phyloP scores from a whole-genome alignment of 2,329 filamentous ascomycete genomes.

The Neofusicoccum parvum region DNA sequence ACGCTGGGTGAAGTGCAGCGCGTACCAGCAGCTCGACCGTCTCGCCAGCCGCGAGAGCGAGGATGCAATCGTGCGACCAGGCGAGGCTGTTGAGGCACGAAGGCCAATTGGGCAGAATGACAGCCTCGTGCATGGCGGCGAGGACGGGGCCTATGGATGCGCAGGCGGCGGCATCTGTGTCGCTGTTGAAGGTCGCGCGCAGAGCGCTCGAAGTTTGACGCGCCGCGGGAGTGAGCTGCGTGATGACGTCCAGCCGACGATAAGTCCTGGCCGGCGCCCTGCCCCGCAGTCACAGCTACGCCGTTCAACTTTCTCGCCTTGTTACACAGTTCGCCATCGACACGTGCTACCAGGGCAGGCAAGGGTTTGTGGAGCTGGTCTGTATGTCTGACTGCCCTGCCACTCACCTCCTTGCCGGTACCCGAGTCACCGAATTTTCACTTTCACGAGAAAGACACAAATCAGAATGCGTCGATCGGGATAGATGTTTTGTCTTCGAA shows the following conservation, averaged over 20 bases:
- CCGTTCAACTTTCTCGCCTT: no score
- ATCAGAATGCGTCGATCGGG: no score
- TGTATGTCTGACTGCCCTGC: no score
- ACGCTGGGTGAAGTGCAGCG: neutral
- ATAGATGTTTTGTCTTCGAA: no score
- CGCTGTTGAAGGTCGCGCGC: neutral
- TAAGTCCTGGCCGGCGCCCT: neutral
- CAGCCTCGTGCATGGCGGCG: constrained; percentile 36
- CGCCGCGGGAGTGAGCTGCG: neutral
- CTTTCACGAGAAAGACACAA: no score
- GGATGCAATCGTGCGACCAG: constrained; percentile 61
- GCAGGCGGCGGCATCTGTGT: neutral
- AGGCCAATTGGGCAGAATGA: constrained; percentile 49
- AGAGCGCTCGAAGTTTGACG: constrained; percentile 1
- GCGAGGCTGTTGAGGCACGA: constrained; percentile 55
- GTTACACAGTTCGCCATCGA: no score
- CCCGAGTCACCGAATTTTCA: no score
- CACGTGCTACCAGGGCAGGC: no score
- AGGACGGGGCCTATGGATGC: neutral
- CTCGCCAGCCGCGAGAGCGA: constrained; percentile 60
- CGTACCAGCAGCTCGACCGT: constrained; percentile 55
- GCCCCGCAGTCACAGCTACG: neutral
- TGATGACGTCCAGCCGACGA: neutral
- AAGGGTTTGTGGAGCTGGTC: no score
- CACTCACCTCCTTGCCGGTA: no score